Conservation (phyloP, 306 rosid species). For the Argentina anserina region DNA sequence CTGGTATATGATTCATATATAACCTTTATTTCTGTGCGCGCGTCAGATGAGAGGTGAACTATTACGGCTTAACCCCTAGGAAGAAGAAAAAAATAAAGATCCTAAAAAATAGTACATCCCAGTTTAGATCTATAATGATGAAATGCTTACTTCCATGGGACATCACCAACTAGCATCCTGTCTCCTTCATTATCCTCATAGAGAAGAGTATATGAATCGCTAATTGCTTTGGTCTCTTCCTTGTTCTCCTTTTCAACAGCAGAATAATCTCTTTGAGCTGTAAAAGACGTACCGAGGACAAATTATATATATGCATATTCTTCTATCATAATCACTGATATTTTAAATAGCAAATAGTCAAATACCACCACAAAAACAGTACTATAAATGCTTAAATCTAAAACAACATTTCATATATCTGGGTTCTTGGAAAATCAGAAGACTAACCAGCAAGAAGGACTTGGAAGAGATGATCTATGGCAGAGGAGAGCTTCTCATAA, state of each 20-base stretch:
- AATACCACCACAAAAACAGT: not conserved
- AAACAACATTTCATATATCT: not conserved
- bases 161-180: conserved; percentile 86
- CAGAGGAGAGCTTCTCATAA: conserved; percentile 75
- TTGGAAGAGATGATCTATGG: conserved; percentile 69
- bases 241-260: conserved; percentile 45
- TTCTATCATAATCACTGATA: not conserved
- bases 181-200: conserved; percentile 91
- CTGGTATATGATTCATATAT: not conserved
- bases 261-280: conserved; percentile 54
- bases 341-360: not conserved
- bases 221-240: conserved; percentile 37
- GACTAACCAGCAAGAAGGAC: conserved; percentile 61
- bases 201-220: conserved; percentile 54
- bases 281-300: not conserved
- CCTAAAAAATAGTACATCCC: not conserved
- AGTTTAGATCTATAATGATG: not conserved
- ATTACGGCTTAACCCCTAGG: no score
- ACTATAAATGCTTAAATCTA: no score
- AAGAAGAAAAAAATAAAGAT: not conserved
- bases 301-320: not conserved
- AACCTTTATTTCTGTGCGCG: not conserved
- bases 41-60: not conserved
- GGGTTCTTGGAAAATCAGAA: not conserved
- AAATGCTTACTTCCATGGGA: conserved; percentile 84